Evolutionary conservation across 2,329 filamentous ascomycete genomes (phyloP), one percentile per base, ranked within the genome.

Genomic region (Penicillium sclerotigenum): DNA sequence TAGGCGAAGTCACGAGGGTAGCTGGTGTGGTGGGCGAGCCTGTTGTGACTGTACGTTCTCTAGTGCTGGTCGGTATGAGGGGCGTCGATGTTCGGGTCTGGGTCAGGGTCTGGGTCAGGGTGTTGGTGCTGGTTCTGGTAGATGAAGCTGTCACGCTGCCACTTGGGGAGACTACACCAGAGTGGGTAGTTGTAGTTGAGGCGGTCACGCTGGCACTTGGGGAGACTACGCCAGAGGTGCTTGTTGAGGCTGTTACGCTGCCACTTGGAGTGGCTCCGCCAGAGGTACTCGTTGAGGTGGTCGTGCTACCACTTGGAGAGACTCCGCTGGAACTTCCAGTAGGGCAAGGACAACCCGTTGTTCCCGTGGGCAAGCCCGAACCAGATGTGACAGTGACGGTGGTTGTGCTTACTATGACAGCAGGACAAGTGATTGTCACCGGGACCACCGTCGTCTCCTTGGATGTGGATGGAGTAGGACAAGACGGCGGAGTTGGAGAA

Each of bases 361-460:
- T 3, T 22, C 13, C 18, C 14, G 22, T 5, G 14, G 26, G 40
- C 5, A 29, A 5, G 1, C 18, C 31, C 14, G 40, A 0, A 16
- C 36, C 36, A 40, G 47, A 20, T 28, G 51, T 52, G 28, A 53
- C 50, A 9, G 50, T 53, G 24, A 56, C 40, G 4, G 47, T 52
- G 3, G 49, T 28, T 11, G 52, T 54, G 51, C 52, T 54, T n/a
- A 47, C 28, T 6, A 38, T 6, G 4, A 24, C 47, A 22, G 34
- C 38, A 22, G 53, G 53, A 11, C 53, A 56, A n/a, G 47, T 52
- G 2, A 52, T 34, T 3, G 53, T 56, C 13, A 56, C 53, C 1
- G 53, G 47, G n/a, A 56, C n/a, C 3, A 52, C 47, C 3, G 37
- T 41, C 4, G 53, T 51, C 14, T 46, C 47, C 47, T 33, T 28